These are phyloP conservation scores for Pichia sp. DNA, from an alignment of 1,139 yeast species.

Conservation along the genomic window DNA sequence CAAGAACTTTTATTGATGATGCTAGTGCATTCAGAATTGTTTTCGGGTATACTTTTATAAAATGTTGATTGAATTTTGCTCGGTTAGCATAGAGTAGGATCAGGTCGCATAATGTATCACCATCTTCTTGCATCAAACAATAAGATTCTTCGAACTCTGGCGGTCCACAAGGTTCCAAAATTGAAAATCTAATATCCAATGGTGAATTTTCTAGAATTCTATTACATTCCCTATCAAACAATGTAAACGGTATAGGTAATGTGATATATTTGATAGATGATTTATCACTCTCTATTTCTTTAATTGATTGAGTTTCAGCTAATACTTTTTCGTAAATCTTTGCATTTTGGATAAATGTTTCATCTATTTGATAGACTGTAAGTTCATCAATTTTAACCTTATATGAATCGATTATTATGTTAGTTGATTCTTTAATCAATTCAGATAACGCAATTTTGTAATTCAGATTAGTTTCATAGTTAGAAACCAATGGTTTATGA, in stretches of 20 bases:
- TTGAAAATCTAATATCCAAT: conserved; percentile 15
- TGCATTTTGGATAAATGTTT: conserved; percentile 38
- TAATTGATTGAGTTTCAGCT: conserved; percentile 21
- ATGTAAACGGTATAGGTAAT: neutral
- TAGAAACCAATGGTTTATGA: conserved; percentile 27
- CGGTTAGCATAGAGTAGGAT: conserved; percentile 42
- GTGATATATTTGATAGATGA: conserved; percentile 2
- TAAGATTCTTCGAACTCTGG: conserved; percentile 22
- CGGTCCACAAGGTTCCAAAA: conserved; percentile 23
- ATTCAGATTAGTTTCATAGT: conserved; percentile 36
- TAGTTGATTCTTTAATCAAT: conserved; percentile 42
- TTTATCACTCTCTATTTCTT: conserved; percentile 14
- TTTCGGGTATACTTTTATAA: conserved; percentile 25
- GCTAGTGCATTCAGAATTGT: neutral
- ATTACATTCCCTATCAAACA: neutral
- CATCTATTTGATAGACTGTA: conserved; percentile 37
- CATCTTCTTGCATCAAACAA: conserved; percentile 33
- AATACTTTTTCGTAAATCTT: conserved; percentile 28
- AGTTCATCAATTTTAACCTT: conserved; percentile 40
- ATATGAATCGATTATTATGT: conserved; percentile 47
- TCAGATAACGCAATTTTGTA: conserved; percentile 46
- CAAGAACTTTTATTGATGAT: conserved; percentile 22
- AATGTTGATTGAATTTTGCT: conserved; percentile 48
- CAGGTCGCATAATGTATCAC: conserved; percentile 40
- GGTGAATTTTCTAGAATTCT: neutral